Conservation (phyloP, 441 rosid genomes). For the Macaranga tanarius region DNA sequence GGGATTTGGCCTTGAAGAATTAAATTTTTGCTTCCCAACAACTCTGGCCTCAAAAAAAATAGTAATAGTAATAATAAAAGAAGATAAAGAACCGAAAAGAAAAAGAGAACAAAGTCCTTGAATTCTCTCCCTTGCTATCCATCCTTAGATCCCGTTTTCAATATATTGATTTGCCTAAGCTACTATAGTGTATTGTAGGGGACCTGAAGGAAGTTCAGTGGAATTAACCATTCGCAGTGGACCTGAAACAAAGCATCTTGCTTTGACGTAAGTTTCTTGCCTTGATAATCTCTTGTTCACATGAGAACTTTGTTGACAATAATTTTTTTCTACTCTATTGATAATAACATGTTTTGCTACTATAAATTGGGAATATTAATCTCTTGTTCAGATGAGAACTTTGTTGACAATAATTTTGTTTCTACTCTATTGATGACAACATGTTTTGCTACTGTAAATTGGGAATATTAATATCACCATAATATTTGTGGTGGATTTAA, state of each 20-base stretch:
- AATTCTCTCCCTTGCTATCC: background rate
- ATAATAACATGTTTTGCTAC: background rate
- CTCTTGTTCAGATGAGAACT: background rate
- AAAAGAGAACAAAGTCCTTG: background rate
- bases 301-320: background rate
- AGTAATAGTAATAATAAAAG: background rate
- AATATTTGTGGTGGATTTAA: conserved; percentile 4
- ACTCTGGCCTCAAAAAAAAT: background rate
- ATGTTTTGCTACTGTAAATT: background rate
- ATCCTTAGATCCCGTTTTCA: background rate
- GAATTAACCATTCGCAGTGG: conserved; percentile 76
- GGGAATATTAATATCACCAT: background rate
- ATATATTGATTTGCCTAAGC: conserved; percentile 12
- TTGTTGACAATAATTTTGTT: conserved; percentile 12
- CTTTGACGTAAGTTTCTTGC: conserved; percentile 55
- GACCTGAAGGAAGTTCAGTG: conserved; percentile 89
- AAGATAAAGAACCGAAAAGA: background rate
- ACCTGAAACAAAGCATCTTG: conserved; percentile 61
- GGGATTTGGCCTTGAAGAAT: background rate
- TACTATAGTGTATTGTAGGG: conserved; percentile 51
- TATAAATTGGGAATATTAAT: background rate
- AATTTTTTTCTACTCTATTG: conserved; percentile 7
- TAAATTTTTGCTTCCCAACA: too few relatives aligned
- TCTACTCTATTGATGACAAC: background rate
- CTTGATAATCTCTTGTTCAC: background rate